These are phyloP conservation scores for Globisporangium abappressorium DNA, from an alignment of 352 stramenopile genomes.

Conservation along the genomic window DNA sequence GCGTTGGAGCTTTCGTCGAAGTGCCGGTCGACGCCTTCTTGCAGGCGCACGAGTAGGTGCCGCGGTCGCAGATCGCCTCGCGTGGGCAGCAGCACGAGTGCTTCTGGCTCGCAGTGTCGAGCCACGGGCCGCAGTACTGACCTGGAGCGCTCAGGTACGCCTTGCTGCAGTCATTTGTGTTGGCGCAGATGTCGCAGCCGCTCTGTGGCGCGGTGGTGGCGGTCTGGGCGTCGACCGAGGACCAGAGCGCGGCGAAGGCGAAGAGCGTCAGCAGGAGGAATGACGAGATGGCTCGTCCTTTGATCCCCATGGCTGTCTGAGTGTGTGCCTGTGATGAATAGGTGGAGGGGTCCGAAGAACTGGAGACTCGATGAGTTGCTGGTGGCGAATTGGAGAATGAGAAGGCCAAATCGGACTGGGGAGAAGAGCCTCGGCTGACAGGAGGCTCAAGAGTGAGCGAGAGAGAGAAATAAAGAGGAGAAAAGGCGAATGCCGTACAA, in stretches of 20 bases:
- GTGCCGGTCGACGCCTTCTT: constrained; percentile 19
- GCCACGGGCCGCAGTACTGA: constrained; percentile 54
- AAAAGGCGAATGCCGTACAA: not conserved
- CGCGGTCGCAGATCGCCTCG: constrained; percentile 31
- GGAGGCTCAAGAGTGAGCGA: not conserved
- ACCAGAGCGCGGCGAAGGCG: constrained; percentile 13
- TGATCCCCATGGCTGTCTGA: constrained; percentile 3
- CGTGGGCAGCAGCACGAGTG: constrained; percentile 53
- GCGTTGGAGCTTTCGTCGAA: constrained; percentile 24
- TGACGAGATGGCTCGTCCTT: constrained; percentile 6
- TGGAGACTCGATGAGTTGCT: not conserved
- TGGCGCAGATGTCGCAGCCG: constrained; percentile 52
- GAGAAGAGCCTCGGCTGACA: not conserved
- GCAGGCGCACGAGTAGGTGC: constrained; percentile 46
- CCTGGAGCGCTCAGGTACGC: constrained; percentile 43
- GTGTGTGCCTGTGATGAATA: not conserved
- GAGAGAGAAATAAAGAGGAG: not conserved
- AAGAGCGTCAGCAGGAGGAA: constrained; percentile 14
- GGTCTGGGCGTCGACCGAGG: constrained; percentile 5
- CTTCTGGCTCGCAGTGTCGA: constrained; percentile 33
- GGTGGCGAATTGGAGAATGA: constrained; percentile 7
- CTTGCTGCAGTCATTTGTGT: constrained; percentile 40
- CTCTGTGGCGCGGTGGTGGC: constrained; percentile 10
- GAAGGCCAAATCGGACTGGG: not conserved
- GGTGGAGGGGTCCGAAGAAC: not conserved